These are phyloP conservation scores for Colletotrichum euphorbiae DNA, from an alignment of 2,329 filamentous ascomycete species.

Conservation along the genomic window DNA sequence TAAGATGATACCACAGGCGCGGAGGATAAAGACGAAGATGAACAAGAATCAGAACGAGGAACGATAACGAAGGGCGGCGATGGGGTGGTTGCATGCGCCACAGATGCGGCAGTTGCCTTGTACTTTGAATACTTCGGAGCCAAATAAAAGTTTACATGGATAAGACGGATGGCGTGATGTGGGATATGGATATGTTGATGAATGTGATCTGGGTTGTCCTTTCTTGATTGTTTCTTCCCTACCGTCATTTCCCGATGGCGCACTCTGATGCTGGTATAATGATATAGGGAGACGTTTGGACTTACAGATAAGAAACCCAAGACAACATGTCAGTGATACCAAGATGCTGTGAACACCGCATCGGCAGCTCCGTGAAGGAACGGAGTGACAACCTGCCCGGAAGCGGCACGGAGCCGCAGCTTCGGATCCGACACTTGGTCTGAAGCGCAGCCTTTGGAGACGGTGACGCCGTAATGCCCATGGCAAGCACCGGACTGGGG, in stretches of 20 bases:
- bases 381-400: not conserved
- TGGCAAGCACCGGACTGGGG: not conserved
- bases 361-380: not conserved
- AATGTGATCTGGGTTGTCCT: not conserved
- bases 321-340: conserved; percentile 12
- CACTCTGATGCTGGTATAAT: conserved; percentile 23
- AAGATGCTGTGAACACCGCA: not conserved
- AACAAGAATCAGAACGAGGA: too few relatives aligned
- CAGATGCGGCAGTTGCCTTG: not conserved
- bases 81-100: not conserved
- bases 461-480: not conserved
- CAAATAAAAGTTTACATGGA: conserved; percentile 14
- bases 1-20: conserved; percentile 39
- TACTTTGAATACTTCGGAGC: conserved; percentile 23
- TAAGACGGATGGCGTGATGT: not conserved
- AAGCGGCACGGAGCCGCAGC: not conserved
- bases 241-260: not conserved
- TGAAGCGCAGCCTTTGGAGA: not conserved
- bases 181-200: not conserved
- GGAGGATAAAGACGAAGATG: not conserved
- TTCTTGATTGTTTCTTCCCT: not conserved
- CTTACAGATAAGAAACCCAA: conserved; percentile 36
- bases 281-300: conserved; percentile 29
- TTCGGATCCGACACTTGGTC: not conserved
- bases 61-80: too few relatives aligned